Conservation (phyloP, 2,329 filamentous ascomycete species). For the Cordyceps javanica region DNA sequence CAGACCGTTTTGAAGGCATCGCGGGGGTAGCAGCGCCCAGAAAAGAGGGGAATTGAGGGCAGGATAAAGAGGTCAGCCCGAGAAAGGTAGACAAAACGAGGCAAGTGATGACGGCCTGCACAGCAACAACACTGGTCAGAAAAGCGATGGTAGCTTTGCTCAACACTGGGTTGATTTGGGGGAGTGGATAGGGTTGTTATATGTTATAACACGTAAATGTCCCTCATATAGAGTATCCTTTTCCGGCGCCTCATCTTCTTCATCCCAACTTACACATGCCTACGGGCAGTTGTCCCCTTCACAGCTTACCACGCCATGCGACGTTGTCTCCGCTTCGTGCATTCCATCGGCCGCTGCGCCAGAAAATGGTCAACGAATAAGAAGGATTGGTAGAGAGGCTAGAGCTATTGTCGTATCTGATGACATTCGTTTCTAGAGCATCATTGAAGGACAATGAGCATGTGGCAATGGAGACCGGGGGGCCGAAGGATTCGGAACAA, state of each 20-base stretch:
- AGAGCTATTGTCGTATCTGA: neutral
- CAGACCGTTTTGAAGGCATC: neutral
- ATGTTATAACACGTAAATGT: too few relatives aligned
- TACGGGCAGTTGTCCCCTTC: neutral
- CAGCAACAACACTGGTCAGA: neutral
- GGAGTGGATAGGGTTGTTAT: neutral
- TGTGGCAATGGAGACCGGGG: too few relatives aligned
- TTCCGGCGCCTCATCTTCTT: neutral
- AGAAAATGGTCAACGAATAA: neutral
- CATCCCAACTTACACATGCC: neutral
- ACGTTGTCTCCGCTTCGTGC: neutral
- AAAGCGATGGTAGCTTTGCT: neutral
- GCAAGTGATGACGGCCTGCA: neutral
- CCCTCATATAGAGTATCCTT: too few relatives aligned
- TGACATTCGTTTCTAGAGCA: too few relatives aligned
- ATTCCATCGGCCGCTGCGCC: too few relatives aligned
- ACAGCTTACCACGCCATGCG: neutral
- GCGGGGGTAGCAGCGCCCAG: neutral
- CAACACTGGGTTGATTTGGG: too few relatives aligned
- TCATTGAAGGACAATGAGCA: too few relatives aligned
- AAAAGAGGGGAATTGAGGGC: neutral
- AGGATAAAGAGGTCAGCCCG: neutral
- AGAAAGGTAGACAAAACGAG: neutral
- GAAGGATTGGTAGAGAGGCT: neutral
- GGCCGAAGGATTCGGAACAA: too few relatives aligned